These are phyloP conservation scores for thale cress (Arabidopsis thaliana) DNA, from an alignment of 345 rosid species.

Conservation along the genomic window TAIR10.1 NC_003076.8:812001-812500, in stretches of 20 bases:
- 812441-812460: conserved; percentile 83
- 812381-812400: conserved; percentile 92
- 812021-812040: conserved; percentile 90
- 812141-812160: conserved; percentile 98
- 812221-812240: conserved; percentile 27
- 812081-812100: conserved; percentile 96
- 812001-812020: conserved; percentile 99
- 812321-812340: conserved; percentile 91
- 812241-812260: not conserved
- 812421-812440: conserved; percentile 95
- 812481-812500: conserved; percentile 85
- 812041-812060: conserved; percentile 92
- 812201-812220: conserved; percentile 73
- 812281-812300: conserved; percentile 4
- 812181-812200: conserved; percentile 96
- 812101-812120: conserved; percentile 89
- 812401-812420: conserved; percentile 86
- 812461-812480: conserved; percentile 89
- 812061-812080: conserved; percentile 98
- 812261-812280: not conserved
- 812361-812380: conserved; percentile 93
- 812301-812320: conserved; percentile 92
- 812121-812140: conserved; percentile 90
- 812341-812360: conserved; percentile 91
- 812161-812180: conserved; percentile 93